A percentile compares a stretch with the other conserved stretches of the same genome.
phyloP scores from a whole-genome alignment of 371 early-diverging fungal species.

The Gilbertella persicaria region DNA sequence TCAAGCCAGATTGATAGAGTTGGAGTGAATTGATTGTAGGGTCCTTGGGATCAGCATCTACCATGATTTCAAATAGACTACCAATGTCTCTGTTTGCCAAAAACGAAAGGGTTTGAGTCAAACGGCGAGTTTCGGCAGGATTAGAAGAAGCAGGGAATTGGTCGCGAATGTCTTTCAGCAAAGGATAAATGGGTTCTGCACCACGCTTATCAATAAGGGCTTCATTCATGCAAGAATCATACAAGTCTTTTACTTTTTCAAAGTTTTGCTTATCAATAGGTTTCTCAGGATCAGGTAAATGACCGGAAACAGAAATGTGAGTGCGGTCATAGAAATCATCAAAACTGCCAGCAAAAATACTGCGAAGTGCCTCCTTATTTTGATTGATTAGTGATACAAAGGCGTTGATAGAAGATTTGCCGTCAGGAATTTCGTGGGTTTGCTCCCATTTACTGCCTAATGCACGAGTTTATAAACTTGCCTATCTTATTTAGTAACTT shows the following conservation, averaged over 20 bases:
- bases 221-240: conserved; percentile 62
- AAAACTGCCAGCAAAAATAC: conserved; percentile 42
- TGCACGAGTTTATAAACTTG: too few relatives aligned
- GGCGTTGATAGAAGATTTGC: conserved; percentile 44
- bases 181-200: conserved; percentile 44
- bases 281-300: conserved; percentile 37
- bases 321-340: conserved; percentile 32
- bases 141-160: conserved; percentile 14
- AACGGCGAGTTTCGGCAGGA: conserved; percentile 12
- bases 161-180: conserved; percentile 36
- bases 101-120: conserved; percentile 14
- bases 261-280: conserved; percentile 51
- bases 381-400: conserved; percentile 32
- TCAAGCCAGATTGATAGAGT: conserved; percentile 52
- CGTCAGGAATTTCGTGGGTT: conserved; percentile 52
- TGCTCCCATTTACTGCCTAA: conserved; percentile 55
- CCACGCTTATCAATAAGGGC: conserved; percentile 46
- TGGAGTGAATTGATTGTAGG: conserved; percentile 45
- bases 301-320: conserved; percentile 4
- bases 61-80: conserved; percentile 20
- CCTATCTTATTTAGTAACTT: conserved; percentile 22
- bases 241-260: conserved; percentile 49
- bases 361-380: conserved; percentile 68
- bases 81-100: conserved; percentile 16
- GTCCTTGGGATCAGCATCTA: conserved; percentile 46